phyloP scores from a whole-genome alignment of 176 grass and related monocot genomes.

The Oryza glaberrima region DNA sequence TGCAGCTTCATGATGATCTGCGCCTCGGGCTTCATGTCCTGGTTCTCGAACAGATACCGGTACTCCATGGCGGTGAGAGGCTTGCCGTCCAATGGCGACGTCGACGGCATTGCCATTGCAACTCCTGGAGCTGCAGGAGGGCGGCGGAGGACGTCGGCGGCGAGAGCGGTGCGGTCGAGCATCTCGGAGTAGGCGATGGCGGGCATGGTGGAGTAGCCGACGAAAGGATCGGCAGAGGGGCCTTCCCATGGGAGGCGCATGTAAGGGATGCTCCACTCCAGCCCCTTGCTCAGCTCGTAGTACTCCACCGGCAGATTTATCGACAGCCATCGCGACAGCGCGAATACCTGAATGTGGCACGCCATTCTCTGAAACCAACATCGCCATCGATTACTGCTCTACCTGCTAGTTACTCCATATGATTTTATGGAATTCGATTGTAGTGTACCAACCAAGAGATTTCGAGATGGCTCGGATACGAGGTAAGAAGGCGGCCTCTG shows the following conservation, averaged over 20 bases:
- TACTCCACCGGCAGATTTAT: constrained; percentile 80
- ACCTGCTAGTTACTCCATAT: too few species aligned
- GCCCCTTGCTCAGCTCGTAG: constrained; percentile 85
- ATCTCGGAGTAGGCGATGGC: constrained; percentile 56
- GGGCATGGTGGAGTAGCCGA: constrained; percentile 67
- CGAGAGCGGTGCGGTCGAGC: constrained; percentile 52
- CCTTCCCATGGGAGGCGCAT: constrained; percentile 82
- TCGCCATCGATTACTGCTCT: too few species aligned
- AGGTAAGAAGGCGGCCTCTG: constrained; percentile 64
- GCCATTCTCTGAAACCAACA: constrained; percentile 67
- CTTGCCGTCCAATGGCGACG: constrained; percentile 40
- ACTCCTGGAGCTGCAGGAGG: background rate
- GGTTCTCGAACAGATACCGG: constrained; percentile 80
- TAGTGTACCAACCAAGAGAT: constrained; percentile 57
- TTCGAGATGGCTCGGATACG: constrained; percentile 84
- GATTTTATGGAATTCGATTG: too few species aligned
- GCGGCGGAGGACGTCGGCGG: background rate
- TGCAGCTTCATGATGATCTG: constrained; percentile 73
- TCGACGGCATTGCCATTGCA: background rate
- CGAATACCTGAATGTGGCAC: constrained; percentile 89
- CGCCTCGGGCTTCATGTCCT: constrained; percentile 84
- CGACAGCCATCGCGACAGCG: constrained; percentile 82
- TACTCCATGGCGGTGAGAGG: constrained; percentile 81
- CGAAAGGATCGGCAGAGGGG: constrained; percentile 54
- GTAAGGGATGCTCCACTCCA: constrained; percentile 88